These are phyloP conservation scores for Rutstroemia sp. DNA, from an alignment of 2,329 filamentous ascomycete species.

Conservation along the genomic window DNA sequence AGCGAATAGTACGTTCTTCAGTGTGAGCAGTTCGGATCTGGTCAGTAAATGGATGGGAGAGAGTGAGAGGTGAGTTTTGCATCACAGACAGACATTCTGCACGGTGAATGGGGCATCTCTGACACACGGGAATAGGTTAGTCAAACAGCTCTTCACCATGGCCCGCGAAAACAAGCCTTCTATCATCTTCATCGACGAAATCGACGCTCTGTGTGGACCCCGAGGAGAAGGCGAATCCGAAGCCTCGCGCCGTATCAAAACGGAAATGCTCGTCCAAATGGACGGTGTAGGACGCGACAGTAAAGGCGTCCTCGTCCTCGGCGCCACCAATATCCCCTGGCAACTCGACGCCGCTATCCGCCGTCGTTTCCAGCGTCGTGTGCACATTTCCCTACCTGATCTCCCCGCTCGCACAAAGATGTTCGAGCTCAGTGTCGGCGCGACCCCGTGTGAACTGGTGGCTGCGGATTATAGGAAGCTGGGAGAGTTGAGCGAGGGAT, in stretches of 20 bases:
- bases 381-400: conserved; percentile 92
- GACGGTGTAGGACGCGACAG: conserved; percentile 96
- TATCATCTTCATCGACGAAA: conserved; percentile 98
- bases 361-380: conserved; percentile 88
- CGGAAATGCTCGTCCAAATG: conserved; percentile 97
- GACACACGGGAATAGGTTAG: conserved; percentile 41
- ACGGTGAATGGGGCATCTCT: neutral
- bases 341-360: conserved; percentile 94
- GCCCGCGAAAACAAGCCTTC: conserved; percentile 96
- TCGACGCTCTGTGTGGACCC: conserved; percentile 91
- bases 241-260: conserved; percentile 95
- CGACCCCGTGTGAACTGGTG: conserved; percentile 79
- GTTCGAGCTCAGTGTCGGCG: conserved; percentile 81
- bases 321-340: conserved; percentile 98
- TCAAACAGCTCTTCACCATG: conserved; percentile 96
- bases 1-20: conserved; percentile 98
- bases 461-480: conserved; percentile 72
- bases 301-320: conserved; percentile 86
- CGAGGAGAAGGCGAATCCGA: conserved; percentile 94
- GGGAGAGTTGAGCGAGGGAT: conserved; percentile 80
- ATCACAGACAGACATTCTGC: neutral
- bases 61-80: conserved; percentile 69
- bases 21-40: conserved; percentile 91
- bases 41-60: conserved; percentile 99
- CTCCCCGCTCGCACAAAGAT: conserved; percentile 76